Evolutionary conservation across 805 yeast genomes (phyloP), one percentile per base, ranked within the genome.

Genomic region (Lipomyces japonicus): DNA sequence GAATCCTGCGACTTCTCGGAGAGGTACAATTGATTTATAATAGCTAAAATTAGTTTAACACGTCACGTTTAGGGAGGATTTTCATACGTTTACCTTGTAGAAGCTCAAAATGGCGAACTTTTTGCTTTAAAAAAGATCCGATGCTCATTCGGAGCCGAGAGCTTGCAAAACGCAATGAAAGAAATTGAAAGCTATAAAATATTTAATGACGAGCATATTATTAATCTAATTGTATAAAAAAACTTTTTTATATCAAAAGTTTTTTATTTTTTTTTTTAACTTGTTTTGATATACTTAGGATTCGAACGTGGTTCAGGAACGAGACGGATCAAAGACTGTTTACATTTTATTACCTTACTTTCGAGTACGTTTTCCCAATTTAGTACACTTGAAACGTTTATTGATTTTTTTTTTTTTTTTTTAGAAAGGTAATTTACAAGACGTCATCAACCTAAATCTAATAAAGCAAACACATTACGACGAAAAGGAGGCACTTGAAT

Each of bases 121-220:
- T 86, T 79, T 62, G 96, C 96, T 2, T 70, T 90, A 63, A 90
- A 90, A 71, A 85, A 86, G 70, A 86, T 88, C 46, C 72, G 90
- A 53, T 89, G 96, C 66, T 89, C 95, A 1, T 86, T 82, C 67
- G 96, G 96, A 1, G 76, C 84, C 41, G 86, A 81, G 62, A 82
- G 83, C 60, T 81, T 88, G 47, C 78, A 77, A 50, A 70, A 75
- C 41, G 95, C 95, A 0, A 74, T 86, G 79, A 75, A 77, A 37
- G 97, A 90, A 64, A 79, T 89, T 41, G 81, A 81, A 24, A 81
- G 80, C 57, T 86, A 88, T 66, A 80, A 78, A 61, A 78, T 81
- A 44, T 89, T 90, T 66, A 71, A 73, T 32, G 71, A 81, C 22
- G 86, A 88, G 0, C 80, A 78, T 58, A 79, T 90, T 18, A 78